Evolutionary conservation across 768 basidiomycete species (phyloP).

Genomic region (Porpolomopsis calyptriformis): DNA sequence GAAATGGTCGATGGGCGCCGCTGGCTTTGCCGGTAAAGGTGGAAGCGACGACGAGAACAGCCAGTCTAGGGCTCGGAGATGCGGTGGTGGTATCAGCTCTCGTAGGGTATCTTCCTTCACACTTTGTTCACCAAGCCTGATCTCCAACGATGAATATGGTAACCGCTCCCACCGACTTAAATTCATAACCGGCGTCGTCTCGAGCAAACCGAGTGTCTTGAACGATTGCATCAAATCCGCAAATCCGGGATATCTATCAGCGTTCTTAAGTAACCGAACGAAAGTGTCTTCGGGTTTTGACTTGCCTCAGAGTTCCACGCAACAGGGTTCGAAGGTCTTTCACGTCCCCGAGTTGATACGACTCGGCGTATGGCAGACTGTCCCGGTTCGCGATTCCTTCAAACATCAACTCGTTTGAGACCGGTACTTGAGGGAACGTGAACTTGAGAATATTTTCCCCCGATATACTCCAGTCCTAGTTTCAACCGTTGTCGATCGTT

Average conservation of each 20-base stretch:
- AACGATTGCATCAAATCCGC: constrained; percentile 63
- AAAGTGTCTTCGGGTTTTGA: background rate
- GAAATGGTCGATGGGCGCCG: constrained; percentile 62
- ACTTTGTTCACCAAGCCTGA: background rate
- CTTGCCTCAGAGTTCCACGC: constrained; percentile 75
- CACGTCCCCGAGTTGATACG: constrained; percentile 45
- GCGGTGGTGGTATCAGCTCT: constrained; percentile 13
- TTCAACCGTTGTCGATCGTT: background rate
- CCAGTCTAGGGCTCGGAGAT: constrained; percentile 40
- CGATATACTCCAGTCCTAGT: constrained; percentile 37
- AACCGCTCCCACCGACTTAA: constrained; percentile 32
- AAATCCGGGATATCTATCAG: constrained; percentile 73
- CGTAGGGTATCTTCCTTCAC: constrained; percentile 6
- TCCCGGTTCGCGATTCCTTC: constrained; percentile 86
- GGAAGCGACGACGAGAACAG: constrained; percentile 32
- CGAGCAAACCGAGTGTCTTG: constrained; percentile 58
- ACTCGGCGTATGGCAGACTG: constrained; percentile 57
- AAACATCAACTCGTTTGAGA: constrained; percentile 42
- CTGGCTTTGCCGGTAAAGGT: constrained; percentile 30
- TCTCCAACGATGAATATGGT: constrained; percentile 11
- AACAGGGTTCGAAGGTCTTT: constrained; percentile 51
- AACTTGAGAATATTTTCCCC: constrained; percentile 44
- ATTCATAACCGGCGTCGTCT: constrained; percentile 25
- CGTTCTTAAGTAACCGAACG: background rate
- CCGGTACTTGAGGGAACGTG: constrained; percentile 56